Base-by-base conservation (phyloP, 2,329 filamentous ascomycete genomes). In the Diaporthe sp. region DNA sequence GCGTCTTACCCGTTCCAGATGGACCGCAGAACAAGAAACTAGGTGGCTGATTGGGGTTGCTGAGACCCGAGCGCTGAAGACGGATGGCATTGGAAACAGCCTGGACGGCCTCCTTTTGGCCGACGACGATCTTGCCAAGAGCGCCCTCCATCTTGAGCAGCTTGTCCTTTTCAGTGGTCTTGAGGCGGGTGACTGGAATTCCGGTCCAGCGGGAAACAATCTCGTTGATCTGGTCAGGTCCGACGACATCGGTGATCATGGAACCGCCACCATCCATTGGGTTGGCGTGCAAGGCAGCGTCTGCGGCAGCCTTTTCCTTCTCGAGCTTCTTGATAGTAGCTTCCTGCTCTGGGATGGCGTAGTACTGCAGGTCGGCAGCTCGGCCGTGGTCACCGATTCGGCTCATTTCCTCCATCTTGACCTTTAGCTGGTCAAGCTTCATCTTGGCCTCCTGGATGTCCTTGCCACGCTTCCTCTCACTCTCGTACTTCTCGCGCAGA, bases 11-110 rank as follows among this genome's bases (percentile, higher is more conserved):
- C 17, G 97, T 99, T 88, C 97, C 97, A 0, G 96, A 98, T 20
- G 97, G 97, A 88, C 97, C 97, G 82, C 97, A 98, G 91, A 99
- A 99, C 75, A 99, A 90, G 92, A 99, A 99, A 82, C 95, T 98
- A 4, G 97, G 97, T 37, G 97, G 97, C 81, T 98, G 95, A 84
- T 98, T 98, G 42, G 97, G 97, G 83, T 99, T 99, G 85, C 91
- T 92, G 58, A 99, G 93, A 75, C 97, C 97, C 73, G 97, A 98
- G 78, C 97, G 93, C 85, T 98, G 96, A 55, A 99, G 90, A 78
- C 97, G 93, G 82, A 99, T 99, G 72, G 97, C 95, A 81, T 99
- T 98, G 72, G 96, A 96, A 44, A 99, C 97, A 1, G 96, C 95
- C 74, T 91, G 90, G 67, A 98, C 97, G 44, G 97, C 97, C 86